These are phyloP conservation scores for Aspergillus sclerotioniger DNA, from an alignment of 495 filamentous ascomycete species.

Conservation along the genomic window DNA sequence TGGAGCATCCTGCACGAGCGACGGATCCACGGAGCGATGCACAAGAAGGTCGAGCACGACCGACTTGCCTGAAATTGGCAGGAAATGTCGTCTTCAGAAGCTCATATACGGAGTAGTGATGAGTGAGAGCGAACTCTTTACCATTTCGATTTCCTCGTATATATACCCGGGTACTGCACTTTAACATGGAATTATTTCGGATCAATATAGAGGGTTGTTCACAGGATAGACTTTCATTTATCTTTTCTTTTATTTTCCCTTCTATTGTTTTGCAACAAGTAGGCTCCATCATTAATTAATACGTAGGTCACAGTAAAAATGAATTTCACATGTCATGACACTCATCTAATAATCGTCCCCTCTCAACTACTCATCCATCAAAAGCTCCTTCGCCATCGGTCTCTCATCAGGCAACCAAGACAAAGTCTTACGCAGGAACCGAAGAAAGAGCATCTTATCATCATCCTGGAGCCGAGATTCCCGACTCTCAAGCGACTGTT, in stretches of 20 bases:
- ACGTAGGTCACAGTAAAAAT: no score
- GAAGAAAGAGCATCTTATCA: conserved; percentile 34
- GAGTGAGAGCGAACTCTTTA: background rate
- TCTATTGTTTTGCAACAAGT: no score
- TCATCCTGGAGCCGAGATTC: conserved; percentile 25
- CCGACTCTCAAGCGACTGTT: conserved; percentile 22
- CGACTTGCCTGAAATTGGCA: conserved; percentile 30
- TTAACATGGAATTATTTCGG: background rate
- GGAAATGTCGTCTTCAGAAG: background rate
- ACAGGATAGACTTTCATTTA: background rate
- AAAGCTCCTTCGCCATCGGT: conserved; percentile 35
- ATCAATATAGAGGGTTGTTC: background rate
- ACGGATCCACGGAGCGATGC: conserved; percentile 25
- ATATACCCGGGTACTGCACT: background rate
- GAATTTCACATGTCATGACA: no score
- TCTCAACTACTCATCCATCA: conserved; percentile 37
- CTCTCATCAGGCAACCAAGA: conserved; percentile 41
- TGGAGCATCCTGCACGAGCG: conserved; percentile 75
- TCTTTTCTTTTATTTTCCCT: background rate
- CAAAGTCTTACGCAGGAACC: conserved; percentile 37
- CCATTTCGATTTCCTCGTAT: background rate
- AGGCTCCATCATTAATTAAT: no score
- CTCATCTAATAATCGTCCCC: background rate
- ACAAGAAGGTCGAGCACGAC: conserved; percentile 35
- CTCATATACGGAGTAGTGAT: background rate